These are phyloP conservation scores for Fusarium sp. DNA, from an alignment of 2,329 filamentous ascomycete genomes.

Conservation along the genomic window DNA sequence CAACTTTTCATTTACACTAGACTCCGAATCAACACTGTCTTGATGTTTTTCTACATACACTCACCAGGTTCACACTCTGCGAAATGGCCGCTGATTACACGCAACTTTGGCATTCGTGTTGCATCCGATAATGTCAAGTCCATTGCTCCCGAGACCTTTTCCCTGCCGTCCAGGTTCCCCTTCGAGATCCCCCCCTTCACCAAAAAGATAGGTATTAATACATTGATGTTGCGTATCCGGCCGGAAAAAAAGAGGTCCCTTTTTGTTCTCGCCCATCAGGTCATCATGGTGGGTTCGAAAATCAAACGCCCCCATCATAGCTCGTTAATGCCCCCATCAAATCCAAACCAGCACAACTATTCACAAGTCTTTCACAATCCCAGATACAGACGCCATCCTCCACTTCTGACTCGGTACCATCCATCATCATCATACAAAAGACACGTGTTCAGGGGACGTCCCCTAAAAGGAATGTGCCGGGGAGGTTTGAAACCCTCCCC, in stretches of 20 bases:
- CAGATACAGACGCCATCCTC: slow-evolving; percentile 12
- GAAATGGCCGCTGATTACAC: slow-evolving; percentile 5
- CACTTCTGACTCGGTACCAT: slow-evolving; percentile 2
- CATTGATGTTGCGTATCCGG: slow-evolving; percentile 28
- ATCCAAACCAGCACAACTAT: slow-evolving; percentile 15
- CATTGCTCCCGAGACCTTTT: slow-evolving; percentile 32
- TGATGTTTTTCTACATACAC: background rate
- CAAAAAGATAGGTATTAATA: slow-evolving; percentile 36
- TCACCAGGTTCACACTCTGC: background rate
- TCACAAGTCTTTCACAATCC: slow-evolving; percentile 7
- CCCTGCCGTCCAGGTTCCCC: slow-evolving; percentile 15
- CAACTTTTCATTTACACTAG: background rate
- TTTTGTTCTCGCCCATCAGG: slow-evolving; percentile 8
- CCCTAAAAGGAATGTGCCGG: slow-evolving; percentile 5
- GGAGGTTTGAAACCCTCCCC: slow-evolving; percentile 5
- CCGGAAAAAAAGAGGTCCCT: slow-evolving; percentile 17
- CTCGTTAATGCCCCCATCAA: slow-evolving; percentile 28
- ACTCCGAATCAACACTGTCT: background rate
- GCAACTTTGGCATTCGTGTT: slow-evolving; percentile 32
- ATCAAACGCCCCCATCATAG: slow-evolving; percentile 33
- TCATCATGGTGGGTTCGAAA: slow-evolving; percentile 18
- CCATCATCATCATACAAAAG: slow-evolving; percentile 9
- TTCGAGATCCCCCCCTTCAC: slow-evolving; percentile 24
- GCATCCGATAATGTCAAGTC: slow-evolving; percentile 5
- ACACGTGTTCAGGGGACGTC: background rate